A percentile compares a stretch with the other conserved stretches of the same genome.
phyloP scores from a whole-genome alignment of 768 basidiomycete species.

The Kwoniella mangroviensis region DNA sequence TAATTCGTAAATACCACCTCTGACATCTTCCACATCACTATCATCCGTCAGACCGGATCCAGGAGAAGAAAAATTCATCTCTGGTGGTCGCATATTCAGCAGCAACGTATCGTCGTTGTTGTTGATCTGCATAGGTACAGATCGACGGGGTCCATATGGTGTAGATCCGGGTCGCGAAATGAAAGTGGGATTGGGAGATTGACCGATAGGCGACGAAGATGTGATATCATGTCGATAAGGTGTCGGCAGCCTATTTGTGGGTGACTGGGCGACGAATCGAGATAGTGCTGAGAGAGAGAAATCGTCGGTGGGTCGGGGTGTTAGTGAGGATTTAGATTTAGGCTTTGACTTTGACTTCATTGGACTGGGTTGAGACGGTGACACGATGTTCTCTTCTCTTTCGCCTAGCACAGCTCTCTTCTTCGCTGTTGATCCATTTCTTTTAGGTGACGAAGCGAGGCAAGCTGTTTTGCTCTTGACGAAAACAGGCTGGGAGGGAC shows the following conservation, averaged over 20 bases:
- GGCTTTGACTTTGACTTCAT: slow-evolving; percentile 5
- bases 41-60: slow-evolving; percentile 17
- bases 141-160: slow-evolving; percentile 17
- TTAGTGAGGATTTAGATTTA: not conserved
- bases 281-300: slow-evolving; percentile 10
- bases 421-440: not conserved
- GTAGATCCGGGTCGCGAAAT: slow-evolving; percentile 20
- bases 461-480: slow-evolving; percentile 9
- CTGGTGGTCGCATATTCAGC: slow-evolving; percentile 21
- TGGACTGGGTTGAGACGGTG: not conserved
- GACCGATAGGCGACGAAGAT: slow-evolving; percentile 22
- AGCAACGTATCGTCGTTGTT: slow-evolving; percentile 29
- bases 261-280: slow-evolving; percentile 24
- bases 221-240: slow-evolving; percentile 1
- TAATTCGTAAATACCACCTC: slow-evolving; percentile 1
- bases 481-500: slow-evolving; percentile 14
- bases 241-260: not conserved
- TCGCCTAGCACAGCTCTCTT: slow-evolving; percentile 29
- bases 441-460: slow-evolving; percentile 3
- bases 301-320: not conserved
- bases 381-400: slow-evolving; percentile 24
- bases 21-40: slow-evolving; percentile 6
- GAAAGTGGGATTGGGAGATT: not conserved
- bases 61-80: slow-evolving; percentile 14
- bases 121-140: slow-evolving; percentile 10